These are phyloP conservation scores for Mycena leptocephala DNA, from an alignment of 768 basidiomycete genomes.

Conservation along the genomic window DNA sequence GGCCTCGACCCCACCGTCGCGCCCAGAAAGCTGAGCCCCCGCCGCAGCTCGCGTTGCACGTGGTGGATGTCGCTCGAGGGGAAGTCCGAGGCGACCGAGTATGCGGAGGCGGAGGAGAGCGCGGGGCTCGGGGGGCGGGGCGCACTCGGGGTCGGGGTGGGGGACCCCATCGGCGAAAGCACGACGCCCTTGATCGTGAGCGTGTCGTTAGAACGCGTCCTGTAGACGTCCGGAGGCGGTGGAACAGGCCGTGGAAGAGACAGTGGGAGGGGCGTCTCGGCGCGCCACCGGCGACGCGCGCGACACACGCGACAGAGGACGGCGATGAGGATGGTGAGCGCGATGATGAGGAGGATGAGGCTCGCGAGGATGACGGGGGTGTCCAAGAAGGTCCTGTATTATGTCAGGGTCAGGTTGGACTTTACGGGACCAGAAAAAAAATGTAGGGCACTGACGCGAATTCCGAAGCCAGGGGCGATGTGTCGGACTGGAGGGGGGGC, in stretches of 20 bases:
- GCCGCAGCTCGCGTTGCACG: constrained; percentile 3
- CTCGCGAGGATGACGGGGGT: constrained; percentile 11
- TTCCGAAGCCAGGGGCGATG: neutral
- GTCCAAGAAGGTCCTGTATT: neutral
- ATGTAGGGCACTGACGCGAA: neutral
- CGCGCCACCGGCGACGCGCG: neutral
- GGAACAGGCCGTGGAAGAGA: neutral
- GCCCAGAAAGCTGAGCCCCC: neutral
- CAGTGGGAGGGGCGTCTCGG: too few species aligned
- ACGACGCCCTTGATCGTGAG: constrained; percentile 8
- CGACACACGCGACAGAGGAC: neutral
- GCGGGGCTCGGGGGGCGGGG: constrained; percentile 4
- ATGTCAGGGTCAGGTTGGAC: neutral
- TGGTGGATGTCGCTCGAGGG: constrained; percentile 10
- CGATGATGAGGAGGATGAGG: constrained; percentile 5
- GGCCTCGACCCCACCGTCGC: neutral
- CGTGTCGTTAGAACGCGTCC: neutral
- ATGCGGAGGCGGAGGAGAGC: neutral
- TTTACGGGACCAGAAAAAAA: neutral
- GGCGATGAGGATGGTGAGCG: constrained; percentile 2
- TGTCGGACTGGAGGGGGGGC: neutral
- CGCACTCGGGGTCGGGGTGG: neutral
- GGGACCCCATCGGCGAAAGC: neutral
- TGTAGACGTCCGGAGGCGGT: neutral
- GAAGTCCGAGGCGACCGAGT: neutral